A percentile compares a stretch with the other conserved stretches of the same genome.
These are phyloP conservation scores for Penicillium sp. DNA, from an alignment of 2,329 filamentous ascomycete species.

Conservation along the genomic window DNA sequence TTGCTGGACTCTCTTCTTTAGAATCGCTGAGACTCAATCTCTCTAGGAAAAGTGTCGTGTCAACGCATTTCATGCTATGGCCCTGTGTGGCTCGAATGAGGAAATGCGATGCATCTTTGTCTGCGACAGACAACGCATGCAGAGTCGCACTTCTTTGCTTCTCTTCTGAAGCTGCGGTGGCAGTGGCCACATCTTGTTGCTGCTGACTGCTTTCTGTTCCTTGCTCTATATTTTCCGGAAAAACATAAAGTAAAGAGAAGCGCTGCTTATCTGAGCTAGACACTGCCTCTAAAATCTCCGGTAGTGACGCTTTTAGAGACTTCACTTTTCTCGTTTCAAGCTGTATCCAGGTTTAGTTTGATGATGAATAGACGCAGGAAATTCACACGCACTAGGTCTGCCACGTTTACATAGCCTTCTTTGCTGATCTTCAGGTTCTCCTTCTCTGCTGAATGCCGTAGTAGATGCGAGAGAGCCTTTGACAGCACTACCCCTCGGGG, in stretches of 20 bases:
- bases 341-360: constrained; percentile 27
- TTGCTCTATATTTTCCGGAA: constrained; percentile 20
- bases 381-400: constrained; percentile 49
- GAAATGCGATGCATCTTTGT: constrained; percentile 60
- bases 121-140: constrained; percentile 33
- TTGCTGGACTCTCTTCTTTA: constrained; percentile 4
- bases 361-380: not conserved
- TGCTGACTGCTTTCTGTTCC: constrained; percentile 9
- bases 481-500: constrained; percentile 35
- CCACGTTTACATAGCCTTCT: constrained; percentile 59
- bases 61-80: constrained; percentile 72
- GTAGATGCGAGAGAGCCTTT: constrained; percentile 42
- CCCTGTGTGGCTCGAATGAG: constrained; percentile 95
- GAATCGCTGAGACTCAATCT: constrained; percentile 54
- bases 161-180: constrained; percentile 27
- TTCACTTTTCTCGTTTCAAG: constrained; percentile 59
- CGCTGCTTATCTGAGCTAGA: constrained; percentile 82
- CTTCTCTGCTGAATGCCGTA: constrained; percentile 59
- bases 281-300: constrained; percentile 69
- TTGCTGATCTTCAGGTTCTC: constrained; percentile 57
- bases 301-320: constrained; percentile 67
- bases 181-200: constrained; percentile 18
- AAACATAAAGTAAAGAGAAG: constrained; percentile 68
- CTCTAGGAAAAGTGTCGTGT: constrained; percentile 66
- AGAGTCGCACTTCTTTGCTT: constrained; percentile 30